These are phyloP conservation scores for Penicillium silybi DNA, from an alignment of 495 filamentous ascomycete species.

Conservation along the genomic window DNA sequence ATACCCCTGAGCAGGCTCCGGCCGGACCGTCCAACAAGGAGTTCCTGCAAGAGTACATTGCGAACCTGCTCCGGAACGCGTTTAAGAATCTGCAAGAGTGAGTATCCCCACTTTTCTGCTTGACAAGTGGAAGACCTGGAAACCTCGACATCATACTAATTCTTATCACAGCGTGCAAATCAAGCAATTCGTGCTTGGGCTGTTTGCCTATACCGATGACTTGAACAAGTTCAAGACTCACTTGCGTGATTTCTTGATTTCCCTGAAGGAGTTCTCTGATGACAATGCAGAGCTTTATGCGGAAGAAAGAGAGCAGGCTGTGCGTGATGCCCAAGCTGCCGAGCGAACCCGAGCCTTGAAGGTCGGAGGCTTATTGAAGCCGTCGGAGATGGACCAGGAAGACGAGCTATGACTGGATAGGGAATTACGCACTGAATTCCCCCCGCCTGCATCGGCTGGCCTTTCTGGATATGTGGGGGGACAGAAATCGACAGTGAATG, in stretches of 20 bases:
- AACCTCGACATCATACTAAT: slow-evolving; percentile 30
- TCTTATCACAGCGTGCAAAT: slow-evolving; percentile 67
- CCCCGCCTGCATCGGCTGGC: slow-evolving; percentile 13
- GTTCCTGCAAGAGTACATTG: slow-evolving; percentile 82
- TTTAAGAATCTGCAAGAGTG: slow-evolving; percentile 90
- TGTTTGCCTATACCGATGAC: slow-evolving; percentile 78
- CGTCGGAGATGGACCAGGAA: slow-evolving; percentile 84
- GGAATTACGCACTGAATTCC: slow-evolving; percentile 59
- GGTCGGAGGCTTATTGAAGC: slow-evolving; percentile 87
- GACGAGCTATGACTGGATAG: slow-evolving; percentile 86
- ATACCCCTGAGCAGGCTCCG: slow-evolving; percentile 73
- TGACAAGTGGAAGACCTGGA: neutral
- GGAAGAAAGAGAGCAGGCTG: slow-evolving; percentile 84
- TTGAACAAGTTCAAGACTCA: slow-evolving; percentile 88
- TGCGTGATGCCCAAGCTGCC: slow-evolving; percentile 70
- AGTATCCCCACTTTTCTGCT: neutral
- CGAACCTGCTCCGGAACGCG: slow-evolving; percentile 78
- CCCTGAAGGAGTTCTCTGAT: slow-evolving; percentile 87
- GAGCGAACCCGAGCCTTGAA: slow-evolving; percentile 87
- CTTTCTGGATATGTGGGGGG: slow-evolving; percentile 4
- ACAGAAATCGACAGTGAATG: slow-evolving; percentile 11
- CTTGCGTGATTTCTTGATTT: slow-evolving; percentile 94
- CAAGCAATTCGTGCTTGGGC: slow-evolving; percentile 75
- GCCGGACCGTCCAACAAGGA: slow-evolving; percentile 82
- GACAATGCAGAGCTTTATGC: slow-evolving; percentile 87